Percentiles rank a stretch among this genome's conserved stretches.
Evolutionary conservation across 148 eudicot genomes (phyloP).

Genomic region (Fallopia convolvulus): DNA sequence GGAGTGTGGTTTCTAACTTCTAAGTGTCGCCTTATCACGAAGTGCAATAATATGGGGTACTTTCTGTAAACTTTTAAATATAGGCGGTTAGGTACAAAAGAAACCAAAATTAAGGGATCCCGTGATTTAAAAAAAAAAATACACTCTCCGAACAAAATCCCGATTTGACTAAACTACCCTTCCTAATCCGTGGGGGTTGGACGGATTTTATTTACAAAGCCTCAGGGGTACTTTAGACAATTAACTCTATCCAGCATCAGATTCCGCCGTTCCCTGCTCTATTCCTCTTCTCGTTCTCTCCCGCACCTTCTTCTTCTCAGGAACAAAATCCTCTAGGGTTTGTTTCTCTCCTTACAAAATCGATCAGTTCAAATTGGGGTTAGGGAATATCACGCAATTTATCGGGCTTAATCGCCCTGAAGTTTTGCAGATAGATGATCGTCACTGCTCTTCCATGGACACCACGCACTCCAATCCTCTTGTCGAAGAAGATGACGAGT

Average conservation of each 20-base stretch:
- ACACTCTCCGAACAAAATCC: no score
- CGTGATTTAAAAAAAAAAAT: no score
- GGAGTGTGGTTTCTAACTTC: no score
- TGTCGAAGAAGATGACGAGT: constrained; percentile 57
- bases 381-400: not conserved
- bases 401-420: constrained; percentile 47
- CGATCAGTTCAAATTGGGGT: not conserved
- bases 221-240: constrained; percentile 9
- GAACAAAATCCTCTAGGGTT: constrained; percentile 27
- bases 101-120: no score
- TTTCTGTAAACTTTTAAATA: no score
- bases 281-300: not conserved
- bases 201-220: not conserved
- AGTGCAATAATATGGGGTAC: no score
- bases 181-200: not conserved
- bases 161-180: not conserved
- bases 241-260: constrained; percentile 13
- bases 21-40: no score
- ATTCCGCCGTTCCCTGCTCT: constrained; percentile 15
- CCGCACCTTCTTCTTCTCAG: not conserved
- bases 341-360: not conserved
- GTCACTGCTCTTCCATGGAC: constrained; percentile 54
- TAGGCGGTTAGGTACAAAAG: no score
- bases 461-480: constrained; percentile 37
- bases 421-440: constrained; percentile 50